phyloP scores from a whole-genome alignment of 805 yeast genomes.

The Barnettozyma botsteinii region DNA sequence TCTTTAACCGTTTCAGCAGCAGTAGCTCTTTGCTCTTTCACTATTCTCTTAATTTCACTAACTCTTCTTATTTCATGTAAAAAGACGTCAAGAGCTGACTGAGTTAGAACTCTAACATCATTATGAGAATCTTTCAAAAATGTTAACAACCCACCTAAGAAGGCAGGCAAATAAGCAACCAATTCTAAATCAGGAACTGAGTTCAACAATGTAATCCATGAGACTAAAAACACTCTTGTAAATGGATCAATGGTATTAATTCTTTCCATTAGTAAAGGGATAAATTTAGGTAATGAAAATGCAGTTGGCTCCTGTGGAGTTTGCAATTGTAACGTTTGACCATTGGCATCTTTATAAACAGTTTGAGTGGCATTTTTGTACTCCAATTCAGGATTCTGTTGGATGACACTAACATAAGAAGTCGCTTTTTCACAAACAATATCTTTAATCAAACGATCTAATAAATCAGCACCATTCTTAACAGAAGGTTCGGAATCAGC shows the following conservation, averaged over 20 bases:
- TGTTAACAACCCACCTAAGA: conserved; percentile 74
- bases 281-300: conserved; percentile 79
- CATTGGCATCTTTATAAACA: conserved; percentile 47
- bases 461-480: conserved; percentile 89
- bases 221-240: conserved; percentile 84
- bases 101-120: conserved; percentile 84
- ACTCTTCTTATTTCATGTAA: conserved; percentile 76
- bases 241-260: conserved; percentile 90
- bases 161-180: conserved; percentile 81
- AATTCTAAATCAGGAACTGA: conserved; percentile 89
- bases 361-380: conserved; percentile 33
- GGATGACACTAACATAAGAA: conserved; percentile 71
- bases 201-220: conserved; percentile 90
- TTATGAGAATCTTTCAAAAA: conserved; percentile 78
- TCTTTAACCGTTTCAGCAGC: conserved; percentile 4
- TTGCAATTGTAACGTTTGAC: conserved; percentile 55
- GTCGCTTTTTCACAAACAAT: conserved; percentile 94
- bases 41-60: conserved; percentile 57
- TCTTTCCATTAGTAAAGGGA: conserved; percentile 86
- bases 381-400: conserved; percentile 39
- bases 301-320: conserved; percentile 61
- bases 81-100: conserved; percentile 65
- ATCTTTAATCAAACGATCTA: conserved; percentile 87
- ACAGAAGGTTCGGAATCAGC: conserved; percentile 90
- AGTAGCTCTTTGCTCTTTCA: conserved; percentile 31